Evolutionary conservation across 2,329 filamentous ascomycete species (phyloP).

Genomic region (Moelleriella libera): DNA sequence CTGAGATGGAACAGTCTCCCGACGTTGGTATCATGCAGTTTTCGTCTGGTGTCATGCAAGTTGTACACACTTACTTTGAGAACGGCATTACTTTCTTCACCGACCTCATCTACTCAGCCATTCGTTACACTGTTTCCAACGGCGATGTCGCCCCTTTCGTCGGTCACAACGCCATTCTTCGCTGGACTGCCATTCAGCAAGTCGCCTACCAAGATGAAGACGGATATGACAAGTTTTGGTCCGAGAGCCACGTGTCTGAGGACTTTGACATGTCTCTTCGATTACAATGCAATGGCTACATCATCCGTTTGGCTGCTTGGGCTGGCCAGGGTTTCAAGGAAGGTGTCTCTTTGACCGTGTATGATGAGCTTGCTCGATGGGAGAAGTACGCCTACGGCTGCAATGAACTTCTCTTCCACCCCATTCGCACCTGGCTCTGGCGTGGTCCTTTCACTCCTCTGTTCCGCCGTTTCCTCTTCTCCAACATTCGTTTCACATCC

Average conservation of each 20-base stretch:
- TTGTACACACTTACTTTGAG: slow-evolving; percentile 59
- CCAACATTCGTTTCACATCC: slow-evolving; percentile 59
- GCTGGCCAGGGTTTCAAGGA: slow-evolving; percentile 69
- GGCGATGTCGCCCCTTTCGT: slow-evolving; percentile 69
- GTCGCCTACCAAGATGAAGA: slow-evolving; percentile 57
- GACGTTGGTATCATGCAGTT: slow-evolving; percentile 71
- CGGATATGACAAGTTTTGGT: slow-evolving; percentile 70
- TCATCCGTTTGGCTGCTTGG: slow-evolving; percentile 59
- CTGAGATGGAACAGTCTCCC: slow-evolving; percentile 68
- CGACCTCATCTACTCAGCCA: slow-evolving; percentile 63
- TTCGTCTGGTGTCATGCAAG: slow-evolving; percentile 67
- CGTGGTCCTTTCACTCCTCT: slow-evolving; percentile 67
- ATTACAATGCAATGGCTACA: slow-evolving; percentile 58
- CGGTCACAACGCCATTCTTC: slow-evolving; percentile 65
- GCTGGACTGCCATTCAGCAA: slow-evolving; percentile 63
- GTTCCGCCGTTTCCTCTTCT: slow-evolving; percentile 60
- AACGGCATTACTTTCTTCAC: slow-evolving; percentile 60
- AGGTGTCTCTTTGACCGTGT: slow-evolving; percentile 71
- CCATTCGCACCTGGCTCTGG: slow-evolving; percentile 57
- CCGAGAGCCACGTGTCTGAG: slow-evolving; percentile 65
- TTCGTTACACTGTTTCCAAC: slow-evolving; percentile 63
- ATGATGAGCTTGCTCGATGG: slow-evolving; percentile 74
- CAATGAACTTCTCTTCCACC: slow-evolving; percentile 71
- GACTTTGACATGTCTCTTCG: slow-evolving; percentile 74
- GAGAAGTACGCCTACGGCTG: slow-evolving; percentile 81